Percentiles rank a stretch among this genome's conserved stretches.
These are phyloP conservation scores for Trichoderma sp. DNA, from an alignment of 2,329 filamentous ascomycete species.

Conservation along the genomic window DNA sequence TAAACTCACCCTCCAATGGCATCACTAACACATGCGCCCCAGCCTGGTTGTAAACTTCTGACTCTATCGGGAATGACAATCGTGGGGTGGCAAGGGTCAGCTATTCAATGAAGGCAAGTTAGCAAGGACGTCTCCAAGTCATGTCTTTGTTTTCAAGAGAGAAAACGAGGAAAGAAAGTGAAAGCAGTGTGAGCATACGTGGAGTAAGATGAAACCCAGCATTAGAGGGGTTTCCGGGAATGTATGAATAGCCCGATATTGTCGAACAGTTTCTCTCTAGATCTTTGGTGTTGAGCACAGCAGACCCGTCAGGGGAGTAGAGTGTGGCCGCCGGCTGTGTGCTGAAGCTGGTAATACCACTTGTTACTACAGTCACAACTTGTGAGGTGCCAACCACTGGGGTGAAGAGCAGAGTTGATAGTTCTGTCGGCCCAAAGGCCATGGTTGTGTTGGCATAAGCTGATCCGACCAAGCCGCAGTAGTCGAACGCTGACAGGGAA, in stretches of 20 bases:
- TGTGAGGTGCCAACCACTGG: neutral
- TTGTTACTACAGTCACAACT: neutral
- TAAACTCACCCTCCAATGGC: conserved; percentile 16
- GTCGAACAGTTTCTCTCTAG: conserved; percentile 12
- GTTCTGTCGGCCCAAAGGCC: conserved; percentile 4
- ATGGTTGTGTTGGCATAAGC: conserved; percentile 8
- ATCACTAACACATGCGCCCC: conserved; percentile 13
- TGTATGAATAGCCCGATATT: conserved; percentile 1
- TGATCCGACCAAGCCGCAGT: conserved; percentile 4
- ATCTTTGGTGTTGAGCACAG: conserved; percentile 4
- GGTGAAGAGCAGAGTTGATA: neutral
- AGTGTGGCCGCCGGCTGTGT: neutral
- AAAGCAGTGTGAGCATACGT: neutral
- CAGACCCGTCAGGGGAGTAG: neutral
- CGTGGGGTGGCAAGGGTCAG: conserved; percentile 20
- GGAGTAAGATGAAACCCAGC: neutral
- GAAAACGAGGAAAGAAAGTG: neutral
- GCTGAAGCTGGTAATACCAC: neutral
- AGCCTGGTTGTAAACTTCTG: conserved; percentile 13
- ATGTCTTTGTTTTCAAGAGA: neutral
- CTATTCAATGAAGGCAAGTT: neutral
- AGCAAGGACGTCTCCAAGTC: neutral
- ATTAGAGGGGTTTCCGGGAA: conserved; percentile 6
- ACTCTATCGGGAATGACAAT: conserved; percentile 18
- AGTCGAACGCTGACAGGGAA: conserved; percentile 15